Evolutionary conservation across 768 basidiomycete species (phyloP).

Genomic region (Agaricus blazei): DNA sequence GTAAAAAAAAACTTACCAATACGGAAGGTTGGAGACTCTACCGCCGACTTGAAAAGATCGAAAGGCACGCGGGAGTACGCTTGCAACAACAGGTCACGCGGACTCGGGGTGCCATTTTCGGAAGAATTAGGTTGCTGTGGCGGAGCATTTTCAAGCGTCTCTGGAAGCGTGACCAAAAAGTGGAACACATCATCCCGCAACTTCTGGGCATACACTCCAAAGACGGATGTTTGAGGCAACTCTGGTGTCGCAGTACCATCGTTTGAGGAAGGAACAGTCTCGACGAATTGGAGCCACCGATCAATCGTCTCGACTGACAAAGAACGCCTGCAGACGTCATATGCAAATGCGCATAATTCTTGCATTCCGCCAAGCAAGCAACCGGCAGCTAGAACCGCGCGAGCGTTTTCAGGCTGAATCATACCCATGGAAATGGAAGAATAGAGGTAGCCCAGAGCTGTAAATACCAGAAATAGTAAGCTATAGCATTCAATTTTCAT

Average conservation of each 20-base stretch:
- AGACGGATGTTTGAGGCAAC: slow-evolving; percentile 50
- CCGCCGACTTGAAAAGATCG: slow-evolving; percentile 79
- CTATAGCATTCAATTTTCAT: neutral
- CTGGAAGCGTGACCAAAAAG: slow-evolving; percentile 73
- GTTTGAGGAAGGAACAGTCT: slow-evolving; percentile 40
- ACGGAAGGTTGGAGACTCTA: slow-evolving; percentile 75
- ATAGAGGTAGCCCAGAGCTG: slow-evolving; percentile 79
- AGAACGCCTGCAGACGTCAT: slow-evolving; percentile 70
- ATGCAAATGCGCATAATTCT: slow-evolving; percentile 75
- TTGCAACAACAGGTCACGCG: slow-evolving; percentile 67
- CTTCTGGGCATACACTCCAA: slow-evolving; percentile 72
- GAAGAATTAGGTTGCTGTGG: slow-evolving; percentile 32
- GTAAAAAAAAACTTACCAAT: slow-evolving; percentile 47
- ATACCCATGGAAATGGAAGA: slow-evolving; percentile 65
- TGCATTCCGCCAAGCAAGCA: slow-evolving; percentile 86
- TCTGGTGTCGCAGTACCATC: slow-evolving; percentile 52
- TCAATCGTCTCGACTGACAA: slow-evolving; percentile 71
- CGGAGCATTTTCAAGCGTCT: slow-evolving; percentile 49
- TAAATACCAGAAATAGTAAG: slow-evolving; percentile 14
- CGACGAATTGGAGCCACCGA: slow-evolving; percentile 76
- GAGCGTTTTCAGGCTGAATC: slow-evolving; percentile 74
- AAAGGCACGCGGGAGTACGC: slow-evolving; percentile 81
- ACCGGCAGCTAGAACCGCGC: slow-evolving; percentile 80
- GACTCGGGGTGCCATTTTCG: slow-evolving; percentile 28
- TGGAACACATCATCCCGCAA: slow-evolving; percentile 75